phyloP scores from a whole-genome alignment of 495 filamentous ascomycete species.

The Choiromyces venosus region DNA sequence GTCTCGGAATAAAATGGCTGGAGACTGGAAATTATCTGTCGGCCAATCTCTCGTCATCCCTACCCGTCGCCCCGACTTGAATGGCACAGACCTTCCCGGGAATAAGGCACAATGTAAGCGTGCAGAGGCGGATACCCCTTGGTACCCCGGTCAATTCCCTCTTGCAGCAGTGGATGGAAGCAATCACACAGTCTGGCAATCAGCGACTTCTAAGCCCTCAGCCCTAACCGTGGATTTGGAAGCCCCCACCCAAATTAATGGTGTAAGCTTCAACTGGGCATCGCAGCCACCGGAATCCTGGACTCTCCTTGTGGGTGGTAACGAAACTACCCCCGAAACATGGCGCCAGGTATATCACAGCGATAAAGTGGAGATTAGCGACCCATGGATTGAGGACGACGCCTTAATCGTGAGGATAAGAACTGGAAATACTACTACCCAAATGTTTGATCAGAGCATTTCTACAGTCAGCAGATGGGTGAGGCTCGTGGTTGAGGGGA shows the following conservation, averaged over 20 bases:
- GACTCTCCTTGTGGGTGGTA: constrained; percentile 54
- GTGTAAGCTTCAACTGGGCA: constrained; percentile 64
- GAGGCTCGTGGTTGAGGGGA: constrained; percentile 48
- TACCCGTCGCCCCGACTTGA: constrained; percentile 51
- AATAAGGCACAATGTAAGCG: constrained; percentile 67
- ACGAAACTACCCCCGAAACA: constrained; percentile 22
- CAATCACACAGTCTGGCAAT: constrained; percentile 67
- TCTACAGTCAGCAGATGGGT: constrained; percentile 44
- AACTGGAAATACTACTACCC: constrained; percentile 32
- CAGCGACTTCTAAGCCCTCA: constrained; percentile 48
- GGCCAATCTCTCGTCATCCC: constrained; percentile 53
- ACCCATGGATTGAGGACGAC: constrained; percentile 40
- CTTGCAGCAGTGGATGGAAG: constrained; percentile 65
- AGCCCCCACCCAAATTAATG: constrained; percentile 44
- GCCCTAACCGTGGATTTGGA: constrained; percentile 50
- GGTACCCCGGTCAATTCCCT: constrained; percentile 66
- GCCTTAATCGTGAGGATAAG: constrained; percentile 26
- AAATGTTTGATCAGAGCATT: constrained; percentile 39
- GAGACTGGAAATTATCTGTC: constrained; percentile 49
- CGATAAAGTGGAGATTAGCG: constrained; percentile 40
- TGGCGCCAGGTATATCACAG: constrained; percentile 36
- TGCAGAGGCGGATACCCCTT: constrained; percentile 48
- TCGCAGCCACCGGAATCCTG: constrained; percentile 55
- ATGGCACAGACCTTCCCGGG: constrained; percentile 34
- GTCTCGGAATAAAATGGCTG: constrained; percentile 26